These are phyloP conservation scores for Neophaeococcomyces aloes DNA, from an alignment of 2,329 filamentous ascomycete genomes.

Conservation along the genomic window DNA sequence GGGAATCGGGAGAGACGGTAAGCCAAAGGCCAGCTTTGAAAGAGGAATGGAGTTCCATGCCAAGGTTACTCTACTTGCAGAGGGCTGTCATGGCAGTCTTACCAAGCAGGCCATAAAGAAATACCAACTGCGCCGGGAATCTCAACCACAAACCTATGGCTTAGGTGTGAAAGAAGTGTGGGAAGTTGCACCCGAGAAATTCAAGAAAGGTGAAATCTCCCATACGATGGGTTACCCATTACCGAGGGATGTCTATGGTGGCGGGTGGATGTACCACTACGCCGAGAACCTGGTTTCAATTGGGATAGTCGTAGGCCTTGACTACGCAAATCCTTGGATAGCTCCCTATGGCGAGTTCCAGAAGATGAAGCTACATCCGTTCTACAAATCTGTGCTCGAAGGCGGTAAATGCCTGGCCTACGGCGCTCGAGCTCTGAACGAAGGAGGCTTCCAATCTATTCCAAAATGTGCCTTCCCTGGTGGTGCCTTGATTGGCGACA, in stretches of 20 bases:
- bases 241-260: conserved; percentile 80
- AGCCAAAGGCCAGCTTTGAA: conserved; percentile 83
- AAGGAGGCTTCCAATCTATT: conserved; percentile 95
- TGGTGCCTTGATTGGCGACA: conserved; percentile 89
- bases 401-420: conserved; percentile 97
- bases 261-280: conserved; percentile 99
- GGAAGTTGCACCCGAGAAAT: conserved; percentile 90
- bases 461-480: conserved; percentile 95
- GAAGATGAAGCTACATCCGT: conserved; percentile 95
- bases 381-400: conserved; percentile 77
- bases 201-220: conserved; percentile 70
- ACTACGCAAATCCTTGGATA: conserved; percentile 94
- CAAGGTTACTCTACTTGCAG: conserved; percentile 77
- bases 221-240: conserved; percentile 93
- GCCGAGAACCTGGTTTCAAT: conserved; percentile 92
- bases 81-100: conserved; percentile 91
- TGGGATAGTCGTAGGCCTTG: conserved; percentile 82
- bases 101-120: conserved; percentile 93
- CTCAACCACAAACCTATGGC: conserved; percentile 89
- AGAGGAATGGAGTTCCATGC: conserved; percentile 98
- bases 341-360: conserved; percentile 95
- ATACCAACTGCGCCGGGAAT: conserved; percentile 78
- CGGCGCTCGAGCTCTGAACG: conserved; percentile 78
- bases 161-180: conserved; percentile 94
- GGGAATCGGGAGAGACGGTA: conserved; percentile 69